These are phyloP conservation scores for Kodamaea plutei DNA, from an alignment of 1,139 yeast genomes.

Conservation along the genomic window DNA sequence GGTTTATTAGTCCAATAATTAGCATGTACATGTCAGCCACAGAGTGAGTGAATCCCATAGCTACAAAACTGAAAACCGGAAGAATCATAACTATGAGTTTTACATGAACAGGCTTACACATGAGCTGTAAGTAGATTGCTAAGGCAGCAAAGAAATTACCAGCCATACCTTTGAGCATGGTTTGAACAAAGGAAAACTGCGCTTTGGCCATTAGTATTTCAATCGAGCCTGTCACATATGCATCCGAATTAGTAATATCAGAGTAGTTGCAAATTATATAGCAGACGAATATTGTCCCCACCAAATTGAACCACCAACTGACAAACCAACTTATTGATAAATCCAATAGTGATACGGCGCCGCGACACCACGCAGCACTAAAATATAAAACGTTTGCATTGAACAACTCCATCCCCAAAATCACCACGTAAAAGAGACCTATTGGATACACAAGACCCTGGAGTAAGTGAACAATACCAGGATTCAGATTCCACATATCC, in stretches of 20 bases:
- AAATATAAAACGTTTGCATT: conserved; percentile 70
- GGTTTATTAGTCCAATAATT: conserved; percentile 62
- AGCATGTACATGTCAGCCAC: conserved; percentile 77
- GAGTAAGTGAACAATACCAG: conserved; percentile 49
- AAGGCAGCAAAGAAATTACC: conserved; percentile 74
- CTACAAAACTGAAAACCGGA: conserved; percentile 71
- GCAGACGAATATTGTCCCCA: conserved; percentile 59
- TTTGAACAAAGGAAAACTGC: conserved; percentile 48
- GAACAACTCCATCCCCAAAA: conserved; percentile 69
- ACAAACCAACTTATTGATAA: conserved; percentile 63
- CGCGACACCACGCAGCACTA: conserved; percentile 60
- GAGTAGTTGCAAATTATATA: conserved; percentile 59
- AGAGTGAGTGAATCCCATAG: conserved; percentile 71
- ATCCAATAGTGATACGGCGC: conserved; percentile 65
- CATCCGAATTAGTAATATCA: conserved; percentile 36
- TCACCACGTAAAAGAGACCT: conserved; percentile 68
- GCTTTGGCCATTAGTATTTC: conserved; percentile 46
- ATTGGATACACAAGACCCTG: conserved; percentile 63
- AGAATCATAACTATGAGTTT: conserved; percentile 59
- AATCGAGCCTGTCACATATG: conserved; percentile 44
- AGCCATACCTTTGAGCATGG: conserved; percentile 61
- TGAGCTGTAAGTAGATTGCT: conserved; percentile 69
- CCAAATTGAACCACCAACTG: conserved; percentile 64
- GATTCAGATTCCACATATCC: conserved; percentile 36
- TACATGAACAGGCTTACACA: conserved; percentile 80